These are phyloP conservation scores for Suhomyces emberorum DNA, from an alignment of 805 yeast genomes.

Conservation along the genomic window DNA sequence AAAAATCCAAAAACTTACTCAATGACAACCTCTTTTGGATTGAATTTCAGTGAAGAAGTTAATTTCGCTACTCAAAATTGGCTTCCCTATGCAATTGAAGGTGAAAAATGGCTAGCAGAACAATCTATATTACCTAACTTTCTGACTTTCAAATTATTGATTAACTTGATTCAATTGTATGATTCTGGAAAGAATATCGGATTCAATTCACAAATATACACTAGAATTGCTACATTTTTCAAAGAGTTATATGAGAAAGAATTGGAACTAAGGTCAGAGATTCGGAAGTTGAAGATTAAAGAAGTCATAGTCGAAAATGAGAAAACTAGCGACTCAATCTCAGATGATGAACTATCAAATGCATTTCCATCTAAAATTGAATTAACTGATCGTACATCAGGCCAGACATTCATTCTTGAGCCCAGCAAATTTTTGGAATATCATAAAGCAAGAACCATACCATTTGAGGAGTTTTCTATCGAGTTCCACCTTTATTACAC, in stretches of 20 bases:
- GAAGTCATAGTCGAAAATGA: slow-evolving; percentile 34
- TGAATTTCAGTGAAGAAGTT: slow-evolving; percentile 52
- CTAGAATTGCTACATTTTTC: slow-evolving; percentile 31
- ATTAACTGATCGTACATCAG: slow-evolving; percentile 24
- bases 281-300: slow-evolving; percentile 30
- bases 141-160: slow-evolving; percentile 46
- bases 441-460: slow-evolving; percentile 6
- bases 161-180: slow-evolving; percentile 44
- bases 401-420: slow-evolving; percentile 31
- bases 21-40: slow-evolving; percentile 51
- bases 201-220: slow-evolving; percentile 35
- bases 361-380: slow-evolving; percentile 56
- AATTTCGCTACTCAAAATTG: slow-evolving; percentile 57
- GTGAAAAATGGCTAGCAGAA: slow-evolving; percentile 48
- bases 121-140: slow-evolving; percentile 52
- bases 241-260: slow-evolving; percentile 40
- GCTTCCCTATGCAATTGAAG: slow-evolving; percentile 48
- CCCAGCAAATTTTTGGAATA: slow-evolving; percentile 29
- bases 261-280: slow-evolving; percentile 34
- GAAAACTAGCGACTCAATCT: slow-evolving; percentile 35
- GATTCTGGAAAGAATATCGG: slow-evolving; percentile 28
- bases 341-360: slow-evolving; percentile 52
- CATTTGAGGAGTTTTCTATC: slow-evolving; percentile 17
- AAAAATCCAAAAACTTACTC: slow-evolving; percentile 57
- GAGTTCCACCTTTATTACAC: slow-evolving; percentile 47